Evolutionary conservation across 2,329 filamentous ascomycete genomes (phyloP).

Genomic region (Xylariomycetidae sp.): DNA sequence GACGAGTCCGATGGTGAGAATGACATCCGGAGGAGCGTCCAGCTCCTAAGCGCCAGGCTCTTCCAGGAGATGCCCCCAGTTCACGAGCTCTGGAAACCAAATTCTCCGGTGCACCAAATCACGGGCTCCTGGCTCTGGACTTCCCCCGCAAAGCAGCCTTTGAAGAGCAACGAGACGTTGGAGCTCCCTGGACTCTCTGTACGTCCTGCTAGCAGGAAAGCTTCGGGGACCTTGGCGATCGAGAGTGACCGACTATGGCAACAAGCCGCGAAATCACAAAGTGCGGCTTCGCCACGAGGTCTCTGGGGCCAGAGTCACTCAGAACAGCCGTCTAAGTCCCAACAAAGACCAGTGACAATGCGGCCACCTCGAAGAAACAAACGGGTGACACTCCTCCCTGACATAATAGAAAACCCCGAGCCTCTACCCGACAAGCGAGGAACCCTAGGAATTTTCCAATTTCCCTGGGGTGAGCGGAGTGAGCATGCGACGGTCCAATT

Average conservation of each 20-base stretch:
- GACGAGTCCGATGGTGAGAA: conserved; percentile 40
- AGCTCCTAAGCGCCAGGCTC: conserved; percentile 6
- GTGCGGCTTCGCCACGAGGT: conserved; percentile 5
- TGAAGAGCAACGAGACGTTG: conserved; percentile 1
- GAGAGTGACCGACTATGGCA: conserved; percentile 36
- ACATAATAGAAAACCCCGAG: conserved; percentile 59
- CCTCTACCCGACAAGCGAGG: conserved; percentile 54
- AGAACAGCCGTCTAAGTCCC: conserved; percentile 16
- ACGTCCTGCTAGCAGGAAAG: conserved; percentile 32
- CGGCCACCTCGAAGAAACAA: conserved; percentile 51
- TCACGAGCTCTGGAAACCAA: conserved; percentile 18
- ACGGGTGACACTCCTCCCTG: conserved; percentile 55
- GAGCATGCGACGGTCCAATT: conserved; percentile 46
- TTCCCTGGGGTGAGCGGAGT: conserved; percentile 61
- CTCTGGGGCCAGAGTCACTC: conserved; percentile 21
- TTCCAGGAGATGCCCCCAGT: conserved; percentile 5
- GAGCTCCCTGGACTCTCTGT: conserved; percentile 28
- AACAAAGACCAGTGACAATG: conserved; percentile 42
- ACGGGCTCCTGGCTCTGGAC: conserved; percentile 18
- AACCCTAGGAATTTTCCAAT: conserved; percentile 61
- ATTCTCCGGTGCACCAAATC: conserved; percentile 4
- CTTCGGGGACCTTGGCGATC: conserved; percentile 28
- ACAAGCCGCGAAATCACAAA: conserved; percentile 12
- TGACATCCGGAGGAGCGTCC: conserved; percentile 15
- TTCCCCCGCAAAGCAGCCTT: conserved; percentile 4